Evolutionary conservation across 192 early-diverging fungal genomes (phyloP), one percentile per base, ranked within the genome.

Genomic region (Coemansia sp.): DNA sequence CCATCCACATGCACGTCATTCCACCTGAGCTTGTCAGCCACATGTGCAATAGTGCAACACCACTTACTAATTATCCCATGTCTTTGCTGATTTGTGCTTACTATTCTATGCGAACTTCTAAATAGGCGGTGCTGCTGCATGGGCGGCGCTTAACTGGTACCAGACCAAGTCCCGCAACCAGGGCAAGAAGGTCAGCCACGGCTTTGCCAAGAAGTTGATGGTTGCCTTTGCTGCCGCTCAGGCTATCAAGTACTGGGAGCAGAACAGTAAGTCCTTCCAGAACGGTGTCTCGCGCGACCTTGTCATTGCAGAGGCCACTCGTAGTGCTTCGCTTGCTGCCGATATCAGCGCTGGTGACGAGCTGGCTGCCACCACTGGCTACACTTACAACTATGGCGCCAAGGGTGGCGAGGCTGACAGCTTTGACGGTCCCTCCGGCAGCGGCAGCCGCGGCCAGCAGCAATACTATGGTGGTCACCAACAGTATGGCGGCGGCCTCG

Each of bases 51-150:
- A 53, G 51, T 53, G 51, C 51, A 25, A 15, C 51, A 29, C 27
- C 21, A 27, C 48, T 25, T 53, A 53, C 27, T 53, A 53, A 25
- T 53, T 12, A 25, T 53, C 51, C 46, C n/a, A 17, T 44, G 15
- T 17, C 51, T n/a, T 27, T 39, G 42, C 39, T 36, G 23, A 50
- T 69, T 69, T 38, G 6, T 32, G 50, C 19, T 32, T 5, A 14
- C 14, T 32, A 19, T n/a, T 38, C 15, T 48, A 17, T 46, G 32
- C 27, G 25, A 0, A n/a, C 25, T n/a, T n/a, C 29, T 31, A 5
- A 62, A 31, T 83, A 83, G 80, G 75, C 38, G 80, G 80, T 59
- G 80, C 80, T 57, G 80, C 76, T 75, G 80, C 80, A 17, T 83
- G 80, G 80, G 70, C 73, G 39, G 80, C 75, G n/a, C 69, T 78